Base-by-base conservation (phyloP, 495 filamentous ascomycete genomes). In the Clavariopsis aquatica region DNA sequence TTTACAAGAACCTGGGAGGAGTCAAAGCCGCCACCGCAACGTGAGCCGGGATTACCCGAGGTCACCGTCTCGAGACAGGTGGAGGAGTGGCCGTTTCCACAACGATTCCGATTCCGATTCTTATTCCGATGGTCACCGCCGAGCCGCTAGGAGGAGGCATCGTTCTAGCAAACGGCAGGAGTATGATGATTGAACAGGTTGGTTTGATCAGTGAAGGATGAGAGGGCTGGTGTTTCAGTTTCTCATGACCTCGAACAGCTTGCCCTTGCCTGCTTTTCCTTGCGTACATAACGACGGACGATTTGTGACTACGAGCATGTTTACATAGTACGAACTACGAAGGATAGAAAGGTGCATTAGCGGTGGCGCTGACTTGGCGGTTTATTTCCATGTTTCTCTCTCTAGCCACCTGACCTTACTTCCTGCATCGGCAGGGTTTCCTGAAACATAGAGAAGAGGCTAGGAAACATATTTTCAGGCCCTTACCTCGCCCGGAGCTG, bases 51-150 rank as follows among this genome's bases (percentile, higher is more conserved):
- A 59, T 22, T 52, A 52, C 26, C 60, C 63, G 4, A 34, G 49
- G 15, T 55, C 63, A 7, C 56, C 63, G 5, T 62, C 57, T 31
- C 57, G 49, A 34, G 58, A 62, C 17, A 55, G 49, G 22, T 27
- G 46, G 13, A 19, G 56, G 22, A 41, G 29, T 13, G 58, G 43
- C 36, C 49, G 45, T 20, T 57, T 12, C 31, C 51, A 64, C 22
- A 56, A 47, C 22, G 27, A 58, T 46, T 54, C 29, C 20, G 59
- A 64, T 19, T 63, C 65, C 15, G 65, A 68, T 51, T 67, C 57
- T 7, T 10, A 43, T 43, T 43, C 38, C n/a, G 59, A 68, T 26
- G 59, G 23, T 22, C 46, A 57, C 15, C 59, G 38, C 7, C 46
- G 65, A 29, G 27, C 23, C 31, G 28, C 58, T 0, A 62, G 29